phyloP scores from a whole-genome alignment of 2,329 filamentous ascomycete genomes.

The Cordyceps militaris region DNA sequence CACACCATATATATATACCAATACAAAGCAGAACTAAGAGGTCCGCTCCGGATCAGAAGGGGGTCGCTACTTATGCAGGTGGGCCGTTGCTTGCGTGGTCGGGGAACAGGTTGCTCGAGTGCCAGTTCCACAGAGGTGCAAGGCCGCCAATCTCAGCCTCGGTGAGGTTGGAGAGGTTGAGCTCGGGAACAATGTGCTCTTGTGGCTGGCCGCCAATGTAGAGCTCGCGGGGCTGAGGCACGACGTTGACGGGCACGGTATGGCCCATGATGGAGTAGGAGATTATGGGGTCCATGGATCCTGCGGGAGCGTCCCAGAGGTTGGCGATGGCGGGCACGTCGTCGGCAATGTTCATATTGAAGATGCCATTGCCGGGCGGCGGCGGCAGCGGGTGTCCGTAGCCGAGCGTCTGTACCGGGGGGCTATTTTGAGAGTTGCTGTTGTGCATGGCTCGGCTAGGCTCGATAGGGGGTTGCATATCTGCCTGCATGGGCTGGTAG shows the following conservation, averaged over 20 bases:
- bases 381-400: not conserved
- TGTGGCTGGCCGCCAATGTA: constrained; percentile 1
- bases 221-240: constrained; percentile 2
- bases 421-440: not conserved
- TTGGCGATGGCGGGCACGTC: constrained; percentile 11
- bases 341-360: constrained; percentile 2
- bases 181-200: constrained; percentile 10
- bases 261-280: constrained; percentile 13
- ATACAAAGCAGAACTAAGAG: too few species aligned
- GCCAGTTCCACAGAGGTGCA: constrained; percentile 20
- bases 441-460: not conserved
- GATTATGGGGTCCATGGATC: not conserved
- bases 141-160: constrained; percentile 19
- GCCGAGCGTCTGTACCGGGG: not conserved
- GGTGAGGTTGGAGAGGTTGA: constrained; percentile 20
- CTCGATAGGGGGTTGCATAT: not conserved
- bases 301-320: not conserved
- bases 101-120: constrained; percentile 17
- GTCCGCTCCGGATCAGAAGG: too few species aligned
- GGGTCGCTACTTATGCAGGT: not conserved
- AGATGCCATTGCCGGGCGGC: constrained; percentile 7
- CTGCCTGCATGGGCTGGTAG: constrained; percentile 1
- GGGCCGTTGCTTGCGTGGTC: constrained; percentile 16
- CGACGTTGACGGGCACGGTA: constrained; percentile 5
- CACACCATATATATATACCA: too few species aligned